phyloP scores from a whole-genome alignment of 148 eudicot genomes.

The Amaranthus cruentus region DNA sequence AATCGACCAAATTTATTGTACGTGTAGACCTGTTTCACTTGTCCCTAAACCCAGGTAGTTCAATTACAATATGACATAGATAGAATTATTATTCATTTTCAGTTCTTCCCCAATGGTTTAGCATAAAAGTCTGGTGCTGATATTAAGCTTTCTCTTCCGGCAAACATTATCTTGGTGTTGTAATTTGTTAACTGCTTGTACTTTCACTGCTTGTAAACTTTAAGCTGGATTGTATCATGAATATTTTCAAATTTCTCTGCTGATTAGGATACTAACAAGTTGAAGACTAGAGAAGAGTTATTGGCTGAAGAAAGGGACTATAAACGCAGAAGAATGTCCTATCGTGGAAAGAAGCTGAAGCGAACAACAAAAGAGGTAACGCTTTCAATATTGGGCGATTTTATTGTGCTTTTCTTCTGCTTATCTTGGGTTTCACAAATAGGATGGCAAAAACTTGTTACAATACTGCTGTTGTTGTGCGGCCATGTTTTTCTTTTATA shows the following conservation, averaged over 20 bases:
- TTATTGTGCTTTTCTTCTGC: background rate
- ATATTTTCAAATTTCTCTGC: background rate
- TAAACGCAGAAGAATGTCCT: slow-evolving; percentile 91
- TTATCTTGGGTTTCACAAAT: background rate
- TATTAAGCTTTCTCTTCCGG: slow-evolving; percentile 1
- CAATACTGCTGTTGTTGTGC: background rate
- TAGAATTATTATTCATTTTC: background rate
- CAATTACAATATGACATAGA: background rate
- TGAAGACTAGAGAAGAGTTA: slow-evolving; percentile 80
- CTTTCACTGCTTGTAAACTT: background rate
- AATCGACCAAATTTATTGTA: background rate
- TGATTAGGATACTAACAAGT: slow-evolving; percentile 45
- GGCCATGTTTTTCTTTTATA: background rate
- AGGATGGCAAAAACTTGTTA: background rate
- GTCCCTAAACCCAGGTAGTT: background rate
- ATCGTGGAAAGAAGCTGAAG: slow-evolving; percentile 92
- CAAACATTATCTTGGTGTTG: background rate
- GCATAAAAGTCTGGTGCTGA: background rate
- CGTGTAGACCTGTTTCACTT: background rate
- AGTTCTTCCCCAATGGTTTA: background rate
- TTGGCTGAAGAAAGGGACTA: slow-evolving; percentile 99
- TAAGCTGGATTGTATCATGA: background rate
- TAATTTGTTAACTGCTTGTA: background rate
- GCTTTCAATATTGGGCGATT: background rate
- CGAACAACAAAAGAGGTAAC: slow-evolving; percentile 73